Conservation (phyloP, 768 basidiomycete species). For the Leucocoprinus leucothites region DNA sequence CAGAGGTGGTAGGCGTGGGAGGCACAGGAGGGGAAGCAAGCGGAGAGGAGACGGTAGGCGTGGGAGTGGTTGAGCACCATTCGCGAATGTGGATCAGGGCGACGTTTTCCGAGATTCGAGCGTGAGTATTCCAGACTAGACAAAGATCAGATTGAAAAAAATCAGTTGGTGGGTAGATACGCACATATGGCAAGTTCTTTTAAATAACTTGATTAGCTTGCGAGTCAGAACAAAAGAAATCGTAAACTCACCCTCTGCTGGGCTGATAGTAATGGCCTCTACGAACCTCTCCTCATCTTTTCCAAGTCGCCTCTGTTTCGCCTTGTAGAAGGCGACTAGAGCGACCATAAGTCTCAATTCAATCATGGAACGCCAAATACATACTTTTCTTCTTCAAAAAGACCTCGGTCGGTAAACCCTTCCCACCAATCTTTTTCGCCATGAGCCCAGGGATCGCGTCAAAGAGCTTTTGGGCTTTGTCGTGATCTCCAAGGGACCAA, state of each 20-base stretch:
- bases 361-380: conserved; percentile 18
- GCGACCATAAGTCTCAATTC: not conserved
- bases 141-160: not conserved
- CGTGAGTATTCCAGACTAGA: conserved; percentile 77
- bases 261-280: conserved; percentile 58
- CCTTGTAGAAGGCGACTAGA: conserved; percentile 71
- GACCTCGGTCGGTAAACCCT: conserved; percentile 70
- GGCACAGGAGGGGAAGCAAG: not conserved
- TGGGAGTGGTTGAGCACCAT: conserved; percentile 47
- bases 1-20: not conserved
- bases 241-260: conserved; percentile 59
- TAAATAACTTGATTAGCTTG: too few species aligned
- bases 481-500: conserved; percentile 50
- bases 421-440: conserved; percentile 61
- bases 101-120: conserved; percentile 50
- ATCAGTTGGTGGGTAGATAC: conserved; percentile 19
- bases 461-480: conserved; percentile 57
- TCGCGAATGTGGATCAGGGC: conserved; percentile 61
- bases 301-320: conserved; percentile 56
- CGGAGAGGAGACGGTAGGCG: conserved; percentile 3
- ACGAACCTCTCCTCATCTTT: conserved; percentile 50
- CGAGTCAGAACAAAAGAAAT: not conserved
- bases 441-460: conserved; percentile 60
- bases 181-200: conserved; percentile 70
- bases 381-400: conserved; percentile 75